These are phyloP conservation scores for Logfia minima DNA, from an alignment of 129 eudicot species.

Conservation along the genomic window DNA sequence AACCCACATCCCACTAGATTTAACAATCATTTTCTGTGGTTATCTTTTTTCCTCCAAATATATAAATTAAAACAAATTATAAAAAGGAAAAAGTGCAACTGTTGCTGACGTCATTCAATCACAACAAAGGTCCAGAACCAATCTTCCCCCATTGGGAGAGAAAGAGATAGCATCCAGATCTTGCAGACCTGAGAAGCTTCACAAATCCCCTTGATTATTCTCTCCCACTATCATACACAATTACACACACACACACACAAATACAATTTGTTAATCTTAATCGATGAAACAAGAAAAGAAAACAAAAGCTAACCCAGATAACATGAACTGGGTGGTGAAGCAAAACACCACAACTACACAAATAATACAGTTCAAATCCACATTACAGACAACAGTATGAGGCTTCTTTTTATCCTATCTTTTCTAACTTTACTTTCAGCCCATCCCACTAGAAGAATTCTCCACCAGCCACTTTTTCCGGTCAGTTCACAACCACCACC, in stretches of 20 bases:
- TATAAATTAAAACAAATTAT: constrained; percentile 3
- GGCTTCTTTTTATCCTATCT: constrained; percentile 41
- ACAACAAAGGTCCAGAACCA: constrained; percentile 20
- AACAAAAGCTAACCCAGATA: constrained; percentile 37
- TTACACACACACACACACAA: constrained; percentile 1
- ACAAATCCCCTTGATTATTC: constrained; percentile 32
- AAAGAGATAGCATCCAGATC: constrained; percentile 66
- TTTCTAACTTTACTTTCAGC: constrained; percentile 34
- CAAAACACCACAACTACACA: constrained; percentile 31
- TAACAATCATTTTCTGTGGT: constrained; percentile 16
- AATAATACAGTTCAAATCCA: neutral
- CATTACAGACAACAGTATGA: constrained; percentile 35
- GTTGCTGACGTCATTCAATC: constrained; percentile 53
- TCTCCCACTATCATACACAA: constrained; percentile 8
- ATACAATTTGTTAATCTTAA: neutral
- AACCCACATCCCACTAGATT: constrained; percentile 6
- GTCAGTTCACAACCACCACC: constrained; percentile 74
- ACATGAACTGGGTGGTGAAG: constrained; percentile 52
- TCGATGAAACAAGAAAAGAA: constrained; percentile 21
- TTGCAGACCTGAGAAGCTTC: constrained; percentile 80
- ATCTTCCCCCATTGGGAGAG: constrained; percentile 25
- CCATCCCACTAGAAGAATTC: constrained; percentile 70
- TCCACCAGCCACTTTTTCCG: constrained; percentile 89
- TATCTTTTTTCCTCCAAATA: neutral
- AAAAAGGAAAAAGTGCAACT: constrained; percentile 37